These are phyloP conservation scores for Babesia bovis DNA, from an alignment of 169 alveolate genomes.

Conservation along the genomic window DNA sequence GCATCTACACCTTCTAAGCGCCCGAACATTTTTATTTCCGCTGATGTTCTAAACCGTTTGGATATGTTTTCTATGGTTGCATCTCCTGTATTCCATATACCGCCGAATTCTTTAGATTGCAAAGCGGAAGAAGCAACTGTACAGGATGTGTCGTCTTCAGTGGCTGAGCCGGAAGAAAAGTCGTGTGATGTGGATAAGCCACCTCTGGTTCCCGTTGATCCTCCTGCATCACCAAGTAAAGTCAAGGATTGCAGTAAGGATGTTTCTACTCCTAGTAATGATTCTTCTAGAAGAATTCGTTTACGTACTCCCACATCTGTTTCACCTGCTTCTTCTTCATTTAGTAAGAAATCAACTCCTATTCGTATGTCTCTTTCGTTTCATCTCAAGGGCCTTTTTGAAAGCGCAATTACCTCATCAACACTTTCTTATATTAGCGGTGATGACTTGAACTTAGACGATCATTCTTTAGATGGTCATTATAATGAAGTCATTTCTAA, in stretches of 20 bases:
- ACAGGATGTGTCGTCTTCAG: neutral
- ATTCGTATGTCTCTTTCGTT: neutral
- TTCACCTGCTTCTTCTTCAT: neutral
- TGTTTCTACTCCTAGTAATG: neutral
- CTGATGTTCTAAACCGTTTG: constrained; percentile 1
- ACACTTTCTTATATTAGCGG: constrained; percentile 2
- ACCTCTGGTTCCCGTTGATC: neutral
- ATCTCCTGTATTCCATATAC: neutral
- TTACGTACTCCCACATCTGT: neutral
- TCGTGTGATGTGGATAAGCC: neutral
- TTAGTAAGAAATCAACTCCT: neutral
- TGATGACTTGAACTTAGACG: constrained; percentile 11
- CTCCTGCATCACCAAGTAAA: neutral
- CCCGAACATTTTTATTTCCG: constrained; percentile 9
- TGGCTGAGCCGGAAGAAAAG: neutral
- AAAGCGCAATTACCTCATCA: constrained; percentile 6
- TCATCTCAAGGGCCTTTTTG: constrained; percentile 5
- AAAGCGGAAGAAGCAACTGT: neutral
- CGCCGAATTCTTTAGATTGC: neutral
- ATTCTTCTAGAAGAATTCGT: neutral
- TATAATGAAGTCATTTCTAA: neutral
- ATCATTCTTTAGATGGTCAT: neutral
- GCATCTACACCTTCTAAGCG: constrained; percentile 14
- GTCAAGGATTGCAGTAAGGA: neutral
- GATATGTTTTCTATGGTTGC: neutral